A percentile compares a stretch with the other conserved stretches of the same genome.
These are phyloP conservation scores for Podospora comata DNA, from an alignment of 495 filamentous ascomycete species.

Conservation along the genomic window DNA sequence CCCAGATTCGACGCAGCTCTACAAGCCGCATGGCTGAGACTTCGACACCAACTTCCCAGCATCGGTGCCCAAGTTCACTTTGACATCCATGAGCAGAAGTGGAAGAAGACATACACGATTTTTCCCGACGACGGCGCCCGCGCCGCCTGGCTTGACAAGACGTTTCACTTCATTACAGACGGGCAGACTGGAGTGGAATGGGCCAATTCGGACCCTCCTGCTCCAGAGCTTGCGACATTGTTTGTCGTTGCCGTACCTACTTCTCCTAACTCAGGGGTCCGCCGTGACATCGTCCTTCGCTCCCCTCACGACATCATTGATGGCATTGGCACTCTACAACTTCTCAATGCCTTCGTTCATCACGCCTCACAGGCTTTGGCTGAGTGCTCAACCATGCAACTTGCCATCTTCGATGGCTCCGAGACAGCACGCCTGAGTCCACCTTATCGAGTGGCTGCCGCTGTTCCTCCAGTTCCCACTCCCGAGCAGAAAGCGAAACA, in stretches of 20 bases:
- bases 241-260: conserved; percentile 35
- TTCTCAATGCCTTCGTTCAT: conserved; percentile 26
- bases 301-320: conserved; percentile 50
- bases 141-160: conserved; percentile 37
- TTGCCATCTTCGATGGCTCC: conserved; percentile 15
- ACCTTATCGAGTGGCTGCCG: conserved; percentile 18
- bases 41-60: conserved; percentile 45
- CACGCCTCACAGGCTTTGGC: conserved; percentile 21
- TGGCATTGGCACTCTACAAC: conserved; percentile 46
- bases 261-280: conserved; percentile 9
- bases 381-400: not conserved
- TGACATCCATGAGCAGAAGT: conserved; percentile 26
- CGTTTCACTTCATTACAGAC: conserved; percentile 34
- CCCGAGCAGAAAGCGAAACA: conserved; percentile 4
- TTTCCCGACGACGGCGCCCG: conserved; percentile 19
- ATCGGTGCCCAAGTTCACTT: conserved; percentile 40
- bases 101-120: conserved; percentile 41
- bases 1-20: conserved; percentile 31
- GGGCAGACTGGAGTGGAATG: conserved; percentile 36
- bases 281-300: conserved; percentile 42
- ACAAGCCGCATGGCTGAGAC: conserved; percentile 39
- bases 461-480: conserved; percentile 11
- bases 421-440: conserved; percentile 25
- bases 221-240: conserved; percentile 37
- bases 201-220: conserved; percentile 43